Base-by-base conservation (phyloP, 1,284 basidiomycete genomes). In the Porogramme epimiltina region DNA sequence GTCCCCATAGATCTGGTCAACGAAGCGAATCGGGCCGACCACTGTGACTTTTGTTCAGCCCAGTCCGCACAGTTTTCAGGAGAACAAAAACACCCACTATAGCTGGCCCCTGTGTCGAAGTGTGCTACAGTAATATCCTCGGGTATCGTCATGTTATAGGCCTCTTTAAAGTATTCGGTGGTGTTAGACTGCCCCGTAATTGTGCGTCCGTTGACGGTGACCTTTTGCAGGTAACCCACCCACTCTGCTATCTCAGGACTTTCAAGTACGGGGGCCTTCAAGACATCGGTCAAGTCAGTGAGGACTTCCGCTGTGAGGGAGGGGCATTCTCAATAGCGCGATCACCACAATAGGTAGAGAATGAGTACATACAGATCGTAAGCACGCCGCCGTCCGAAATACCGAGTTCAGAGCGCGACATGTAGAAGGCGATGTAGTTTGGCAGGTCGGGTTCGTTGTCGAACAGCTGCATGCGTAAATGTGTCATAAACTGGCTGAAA, bases 371-470 rank as follows among this genome's bases (percentile, higher is more conserved):
- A 62, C 64, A 59, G 18, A 64, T 59, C 1, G 62, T 63, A 51
- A 66, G 61, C 10, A 56, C 49, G 20, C 64, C 64, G 13, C 64
- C 64, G 41, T 59, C 53, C 4, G 59, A 51, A 20, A 56, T 47
- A 4, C 62, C 60, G 2, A 52, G 13, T 10, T 58, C 54, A 3
- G 54, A 54, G 4, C 64, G 62, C 4, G 62, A 56, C 20, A 66
- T 55, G 9, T 56, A 49, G 38, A 62, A 60, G 0, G 63, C 39
- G 16, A 61, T 60, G 52, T 59, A 63, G 43, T 59, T 60, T 0
- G 58, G 51, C 22, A 56, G 47, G 20, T 55, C 46, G 2, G 61
- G 61, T 25, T 64, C 51, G 13, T 47, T 37, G 33, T 37, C 28
- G 52, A 66, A 64, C 2, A 66, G 44, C 63, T 65, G 28, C 6